phyloP scores from a whole-genome alignment of 306 rosid species.

The Casuarina equisetifolia region DNA sequence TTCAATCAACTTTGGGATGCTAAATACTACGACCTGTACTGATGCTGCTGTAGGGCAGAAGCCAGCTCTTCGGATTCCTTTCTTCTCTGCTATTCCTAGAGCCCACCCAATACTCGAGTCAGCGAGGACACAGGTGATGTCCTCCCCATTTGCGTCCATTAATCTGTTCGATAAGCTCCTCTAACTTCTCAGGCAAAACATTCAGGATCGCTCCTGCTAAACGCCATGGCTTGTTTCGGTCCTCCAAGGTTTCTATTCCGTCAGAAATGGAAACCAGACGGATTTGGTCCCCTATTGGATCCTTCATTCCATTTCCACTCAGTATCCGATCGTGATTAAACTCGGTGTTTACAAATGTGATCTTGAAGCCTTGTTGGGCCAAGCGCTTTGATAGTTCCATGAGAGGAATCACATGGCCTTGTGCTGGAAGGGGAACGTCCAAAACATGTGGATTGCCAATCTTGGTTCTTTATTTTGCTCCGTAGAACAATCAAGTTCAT shows the following conservation, averaged over 20 bases:
- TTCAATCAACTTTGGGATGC: slow-evolving; percentile 50
- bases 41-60: slow-evolving; percentile 61
- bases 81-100: slow-evolving; percentile 28
- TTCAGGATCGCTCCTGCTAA: slow-evolving; percentile 36
- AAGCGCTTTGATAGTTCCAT: no score
- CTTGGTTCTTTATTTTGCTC: background rate
- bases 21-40: slow-evolving; percentile 39
- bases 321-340: slow-evolving; percentile 41
- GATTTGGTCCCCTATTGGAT: slow-evolving; percentile 21
- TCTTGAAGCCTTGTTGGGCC: no score
- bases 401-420: slow-evolving; percentile 76
- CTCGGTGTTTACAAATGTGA: slow-evolving; percentile 34
- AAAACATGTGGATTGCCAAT: slow-evolving; percentile 47
- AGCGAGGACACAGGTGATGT: slow-evolving; percentile 51
- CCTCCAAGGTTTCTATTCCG: slow-evolving; percentile 48
- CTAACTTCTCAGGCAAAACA: slow-evolving; percentile 48
- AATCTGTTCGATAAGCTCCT: slow-evolving; percentile 46
- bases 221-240: slow-evolving; percentile 42
- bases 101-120: slow-evolving; percentile 69
- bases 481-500: no score
- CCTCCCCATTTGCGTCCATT: slow-evolving; percentile 31
- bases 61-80: slow-evolving; percentile 38
- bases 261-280: slow-evolving; percentile 38
- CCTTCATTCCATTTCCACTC: slow-evolving; percentile 28
- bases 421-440: slow-evolving; percentile 64